Percentiles rank a stretch among this genome's conserved stretches.
phyloP scores from a whole-genome alignment of 345 rosid genomes.

The Pseudoturritis turrita region DNA sequence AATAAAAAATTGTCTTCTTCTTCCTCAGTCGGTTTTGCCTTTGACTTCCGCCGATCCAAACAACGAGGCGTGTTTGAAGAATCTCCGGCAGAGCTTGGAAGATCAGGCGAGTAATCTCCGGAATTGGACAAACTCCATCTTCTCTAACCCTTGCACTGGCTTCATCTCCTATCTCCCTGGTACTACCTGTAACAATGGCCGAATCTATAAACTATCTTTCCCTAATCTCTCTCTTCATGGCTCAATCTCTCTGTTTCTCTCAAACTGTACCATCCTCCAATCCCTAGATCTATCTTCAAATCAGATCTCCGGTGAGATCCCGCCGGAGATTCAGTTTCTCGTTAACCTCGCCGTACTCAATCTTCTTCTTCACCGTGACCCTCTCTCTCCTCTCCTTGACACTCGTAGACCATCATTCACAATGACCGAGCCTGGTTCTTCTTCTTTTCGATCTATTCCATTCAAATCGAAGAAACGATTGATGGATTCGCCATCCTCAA shows the following conservation, averaged over 20 bases:
- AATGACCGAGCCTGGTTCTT: conserved; percentile 38
- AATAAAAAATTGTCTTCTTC: too few relatives aligned
- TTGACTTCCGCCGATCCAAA: conserved; percentile 51
- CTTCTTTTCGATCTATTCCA: conserved; percentile 26
- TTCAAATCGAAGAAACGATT: conserved; percentile 37
- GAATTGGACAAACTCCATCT: conserved; percentile 66
- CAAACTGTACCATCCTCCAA: conserved; percentile 90
- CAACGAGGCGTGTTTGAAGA: conserved; percentile 67
- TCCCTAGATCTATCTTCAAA: conserved; percentile 88
- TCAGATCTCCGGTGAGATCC: conserved; percentile 65
- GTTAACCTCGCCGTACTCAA: conserved; percentile 91
- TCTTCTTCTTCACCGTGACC: conserved; percentile 24
- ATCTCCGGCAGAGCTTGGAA: conserved; percentile 46
- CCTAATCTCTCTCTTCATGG: conserved; percentile 71
- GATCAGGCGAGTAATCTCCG: conserved; percentile 65
- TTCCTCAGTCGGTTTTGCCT: too few relatives aligned
- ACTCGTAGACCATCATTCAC: neutral
- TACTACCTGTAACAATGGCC: too few relatives aligned
- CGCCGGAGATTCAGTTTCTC: conserved; percentile 67
- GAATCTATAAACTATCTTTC: too few relatives aligned
- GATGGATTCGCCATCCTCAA: conserved; percentile 7
- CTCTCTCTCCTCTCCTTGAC: neutral
- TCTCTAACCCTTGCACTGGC: conserved; percentile 72
- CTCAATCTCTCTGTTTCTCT: conserved; percentile 67
- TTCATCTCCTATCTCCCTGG: too few relatives aligned